Conservation (phyloP, 2,329 filamentous ascomycete genomes). For the Ophiostoma perfectum region DNA sequence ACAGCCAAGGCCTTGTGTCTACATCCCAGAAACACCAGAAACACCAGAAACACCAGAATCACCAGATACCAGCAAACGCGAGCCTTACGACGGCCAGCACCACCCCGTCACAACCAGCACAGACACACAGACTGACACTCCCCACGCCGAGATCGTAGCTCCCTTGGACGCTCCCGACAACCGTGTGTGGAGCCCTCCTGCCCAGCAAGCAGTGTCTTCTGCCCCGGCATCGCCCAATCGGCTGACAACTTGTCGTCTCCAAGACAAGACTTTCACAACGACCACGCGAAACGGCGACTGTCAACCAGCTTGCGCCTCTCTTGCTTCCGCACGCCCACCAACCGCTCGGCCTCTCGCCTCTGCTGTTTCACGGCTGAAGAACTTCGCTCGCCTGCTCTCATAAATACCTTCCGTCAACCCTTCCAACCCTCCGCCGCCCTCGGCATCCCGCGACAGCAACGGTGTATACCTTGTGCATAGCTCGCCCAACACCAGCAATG, state of each 20-base stretch:
- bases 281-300: not conserved
- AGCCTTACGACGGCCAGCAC: not conserved
- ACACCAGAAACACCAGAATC: not conserved
- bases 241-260: not conserved
- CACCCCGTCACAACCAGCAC: too few species aligned
- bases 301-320: not conserved
- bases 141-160: not conserved
- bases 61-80: conserved; percentile 6
- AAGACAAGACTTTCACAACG: conserved; percentile 1
- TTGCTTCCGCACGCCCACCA: not conserved
- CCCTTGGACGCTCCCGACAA: not conserved
- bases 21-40: not conserved
- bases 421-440: not conserved
- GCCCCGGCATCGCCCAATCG: not conserved
- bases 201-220: conserved; percentile 1
- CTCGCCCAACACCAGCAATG: not conserved
- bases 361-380: not conserved
- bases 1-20: not conserved
- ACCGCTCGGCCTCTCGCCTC: not conserved
- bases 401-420: too few species aligned
- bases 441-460: not conserved
- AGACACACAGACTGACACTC: too few species aligned
- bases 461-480: too few species aligned
- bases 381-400: not conserved
- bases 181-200: not conserved